phyloP scores from a whole-genome alignment of 768 basidiomycete species.

The Hemileccinum impolitum region DNA sequence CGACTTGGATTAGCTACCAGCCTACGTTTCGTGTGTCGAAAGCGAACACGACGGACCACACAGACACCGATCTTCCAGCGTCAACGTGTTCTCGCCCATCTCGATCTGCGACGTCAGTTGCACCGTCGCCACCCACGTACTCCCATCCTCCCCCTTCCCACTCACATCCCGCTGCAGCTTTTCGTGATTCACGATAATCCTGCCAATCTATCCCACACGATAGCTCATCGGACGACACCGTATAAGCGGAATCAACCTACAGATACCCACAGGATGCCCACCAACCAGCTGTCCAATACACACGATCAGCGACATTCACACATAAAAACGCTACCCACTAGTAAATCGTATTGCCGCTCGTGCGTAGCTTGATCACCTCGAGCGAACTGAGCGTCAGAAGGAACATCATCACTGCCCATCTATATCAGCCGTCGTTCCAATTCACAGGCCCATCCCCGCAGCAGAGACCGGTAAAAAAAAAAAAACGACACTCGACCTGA shows the following conservation, averaged over 20 bases:
- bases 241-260: constrained; percentile 6
- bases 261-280: constrained; percentile 15
- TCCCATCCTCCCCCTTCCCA: too few relatives aligned
- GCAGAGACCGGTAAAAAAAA: too few relatives aligned
- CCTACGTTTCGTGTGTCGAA: too few relatives aligned
- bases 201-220: too few relatives aligned
- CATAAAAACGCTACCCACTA: constrained; percentile 9
- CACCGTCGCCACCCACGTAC: too few relatives aligned
- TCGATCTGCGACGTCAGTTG: constrained; percentile 21
- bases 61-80: too few relatives aligned
- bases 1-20: too few relatives aligned
- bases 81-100: constrained; percentile 5
- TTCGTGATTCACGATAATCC: constrained; percentile 14
- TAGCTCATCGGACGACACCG: too few relatives aligned
- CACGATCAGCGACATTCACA: neutral
- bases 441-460: neutral
- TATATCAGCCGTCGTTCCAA: too few relatives aligned
- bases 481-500: neutral
- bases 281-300: constrained; percentile 15
- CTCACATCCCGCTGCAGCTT: neutral
- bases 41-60: too few relatives aligned
- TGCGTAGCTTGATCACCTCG: constrained; percentile 2
- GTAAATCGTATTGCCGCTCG: constrained; percentile 17
- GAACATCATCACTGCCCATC: constrained; percentile 10
- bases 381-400: constrained; percentile 15